Conservation (phyloP, 2,329 filamentous ascomycete species). For the Orbilia javanica region DNA sequence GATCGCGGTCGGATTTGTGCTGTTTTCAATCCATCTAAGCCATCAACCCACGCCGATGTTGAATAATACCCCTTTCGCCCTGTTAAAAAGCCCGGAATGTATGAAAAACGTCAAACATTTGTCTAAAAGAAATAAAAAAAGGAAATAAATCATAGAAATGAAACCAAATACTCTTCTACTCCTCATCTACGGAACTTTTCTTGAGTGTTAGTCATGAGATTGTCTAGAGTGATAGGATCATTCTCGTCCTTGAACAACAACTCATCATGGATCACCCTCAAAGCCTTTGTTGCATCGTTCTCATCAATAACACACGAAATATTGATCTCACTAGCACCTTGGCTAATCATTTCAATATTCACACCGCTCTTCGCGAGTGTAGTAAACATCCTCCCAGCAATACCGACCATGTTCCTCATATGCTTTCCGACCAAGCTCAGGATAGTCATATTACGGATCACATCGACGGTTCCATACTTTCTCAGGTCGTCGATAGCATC, state of each 20-base stretch:
- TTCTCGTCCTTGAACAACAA: conserved; percentile 35
- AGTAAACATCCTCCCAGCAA: conserved; percentile 93
- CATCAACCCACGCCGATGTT: conserved; percentile 6
- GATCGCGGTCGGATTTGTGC: not conserved
- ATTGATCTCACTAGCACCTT: conserved; percentile 98
- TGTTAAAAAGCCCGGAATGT: not conserved
- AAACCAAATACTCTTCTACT: not conserved
- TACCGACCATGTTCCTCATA: conserved; percentile 97
- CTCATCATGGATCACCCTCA: conserved; percentile 84
- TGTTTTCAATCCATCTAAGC: not conserved
- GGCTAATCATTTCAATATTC: conserved; percentile 99
- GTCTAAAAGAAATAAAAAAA: conserved; percentile 4
- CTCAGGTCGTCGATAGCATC: conserved; percentile 78
- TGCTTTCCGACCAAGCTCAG: conserved; percentile 93
- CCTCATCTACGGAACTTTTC: not conserved
- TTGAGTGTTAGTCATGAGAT: too few relatives aligned
- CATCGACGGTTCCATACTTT: conserved; percentile 88
- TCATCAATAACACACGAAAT: conserved; percentile 98
- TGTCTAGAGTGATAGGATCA: not conserved
- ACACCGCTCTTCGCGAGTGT: conserved; percentile 92
- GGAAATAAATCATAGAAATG: conserved; percentile 15
- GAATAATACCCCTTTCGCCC: conserved; percentile 4
- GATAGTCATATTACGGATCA: conserved; percentile 93
- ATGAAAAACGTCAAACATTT: not conserved
- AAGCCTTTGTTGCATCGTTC: conserved; percentile 87